Evolutionary conservation across 306 rosid species (phyloP), one percentile per base, ranked within the genome.

Genomic region (Comarum palustre): DNA sequence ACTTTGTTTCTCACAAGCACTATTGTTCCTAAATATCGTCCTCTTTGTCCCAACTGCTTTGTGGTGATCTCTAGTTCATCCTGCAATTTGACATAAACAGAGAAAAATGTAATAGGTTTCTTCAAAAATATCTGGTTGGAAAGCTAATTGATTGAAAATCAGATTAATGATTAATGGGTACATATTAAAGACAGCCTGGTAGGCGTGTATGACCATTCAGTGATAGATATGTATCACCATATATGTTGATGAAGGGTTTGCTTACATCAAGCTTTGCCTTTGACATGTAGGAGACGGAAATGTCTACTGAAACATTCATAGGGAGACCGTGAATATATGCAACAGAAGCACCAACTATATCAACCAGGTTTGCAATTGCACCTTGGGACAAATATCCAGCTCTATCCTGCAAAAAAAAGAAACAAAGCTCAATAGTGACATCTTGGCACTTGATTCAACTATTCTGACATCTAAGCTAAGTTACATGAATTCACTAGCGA

Each of bases 31-130:
- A 82, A 77, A 74, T 88, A 90, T 25, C 90, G 82, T 72, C 90
- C 92, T 80, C 64, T 88, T 78, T 74, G 80, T 76, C 96, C 95
- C 43, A 90, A 80, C 34, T 83, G 70, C 80, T 77, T 77, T 10
- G 88, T 77, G 11, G 86, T 90, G 42, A 92, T 87, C 80, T 92
- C 98, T 75, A 92, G 64, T 79, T 88, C 96, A 83, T 92, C 98
- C 95, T 90, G 89, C 79, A 83, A 79, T 68, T 73, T 19, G 45
- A 72, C 64, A 52, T 46, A 63, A 57, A 59, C 11, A 59, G 65
- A 59, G 16, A 50, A 19, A 8, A 3, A 51, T 51, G 12, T 19
- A 4, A 4, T 1, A n/a, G 0, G 1, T n/a, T n/a, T 20, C 25
- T 19, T 51, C 4, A 5, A 5, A 16, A 16, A 47, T 47, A 47